Evolutionary conservation across 169 alveolate species (phyloP), one percentile per base, ranked within the genome.

Genomic region (Eimeria mitis): DNA sequence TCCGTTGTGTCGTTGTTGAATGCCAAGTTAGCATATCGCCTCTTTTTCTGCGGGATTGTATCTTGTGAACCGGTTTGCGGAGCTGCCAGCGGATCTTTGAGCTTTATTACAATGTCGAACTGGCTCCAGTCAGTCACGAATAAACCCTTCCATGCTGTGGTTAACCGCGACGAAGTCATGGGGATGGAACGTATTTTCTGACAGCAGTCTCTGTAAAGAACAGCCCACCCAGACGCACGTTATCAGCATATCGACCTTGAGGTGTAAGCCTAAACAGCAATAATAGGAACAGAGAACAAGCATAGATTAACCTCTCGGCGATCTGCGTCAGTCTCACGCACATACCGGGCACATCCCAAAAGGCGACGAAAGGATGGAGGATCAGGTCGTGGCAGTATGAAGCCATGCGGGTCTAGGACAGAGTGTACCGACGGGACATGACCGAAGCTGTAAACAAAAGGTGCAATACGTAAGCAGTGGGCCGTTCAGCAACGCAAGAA

Each of bases 371-470:
- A 81, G 14, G 89, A 49, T 23, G 94, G 73, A 52, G 96, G 76
- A 49, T 94, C 94, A 25, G 96, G 94, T 8, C 79, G 73, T 40
- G 96, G 96, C 8, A 94, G 59, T 70, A 94, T 81, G 81, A 94
- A 81, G 76, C 96, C 96, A 76, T 94, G 96, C 16, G 96, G 96
- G 68, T 94, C 96, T 71, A 94, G 59, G 40, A 84, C 71, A 76
- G 89, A 81, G 76, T 84, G 96, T 31, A 94, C 85, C 6, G 96
- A 54, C 49, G 96, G 96, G 54, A 65, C 47, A 34, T 63, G 94
- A 2, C 81, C 88, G 70, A 94, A 94, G 31, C 96, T 94, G 96
- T 54, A 34, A 7, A 94, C 68, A 14, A 14, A 68, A 47, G n/a
- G 5, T 16, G 61, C 54, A 59, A 34, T 73, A 1, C 54, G 23